Conservation (phyloP, 352 stramenopile species). For the Globisporangium apiculatum region DNA sequence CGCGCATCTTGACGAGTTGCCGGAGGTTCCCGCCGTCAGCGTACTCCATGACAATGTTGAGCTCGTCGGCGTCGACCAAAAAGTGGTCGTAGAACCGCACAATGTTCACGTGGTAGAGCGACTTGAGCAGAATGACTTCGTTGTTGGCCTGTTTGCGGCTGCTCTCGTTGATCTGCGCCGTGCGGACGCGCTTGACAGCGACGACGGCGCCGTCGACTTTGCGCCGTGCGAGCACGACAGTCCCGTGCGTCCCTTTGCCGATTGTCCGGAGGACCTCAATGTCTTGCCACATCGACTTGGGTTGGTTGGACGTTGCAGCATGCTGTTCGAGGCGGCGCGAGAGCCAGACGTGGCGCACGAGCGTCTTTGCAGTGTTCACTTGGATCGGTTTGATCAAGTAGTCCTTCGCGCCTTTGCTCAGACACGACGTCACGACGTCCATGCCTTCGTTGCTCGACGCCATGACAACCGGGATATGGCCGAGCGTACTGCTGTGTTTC, state of each 20-base stretch:
- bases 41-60: slow-evolving; percentile 90
- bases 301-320: slow-evolving; percentile 32
- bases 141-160: slow-evolving; percentile 84
- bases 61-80: slow-evolving; percentile 61
- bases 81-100: slow-evolving; percentile 89
- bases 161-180: slow-evolving; percentile 76
- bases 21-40: slow-evolving; percentile 77
- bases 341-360: slow-evolving; percentile 85
- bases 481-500: slow-evolving; percentile 50
- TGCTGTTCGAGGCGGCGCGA: slow-evolving; percentile 57
- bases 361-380: slow-evolving; percentile 86
- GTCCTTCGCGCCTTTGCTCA: slow-evolving; percentile 87
- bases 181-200: slow-evolving; percentile 77
- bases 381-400: slow-evolving; percentile 90
- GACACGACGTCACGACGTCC: slow-evolving; percentile 83
- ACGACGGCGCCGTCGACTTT: slow-evolving; percentile 77
- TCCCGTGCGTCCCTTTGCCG: slow-evolving; percentile 82
- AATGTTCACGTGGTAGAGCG: slow-evolving; percentile 87
- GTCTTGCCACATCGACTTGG: slow-evolving; percentile 78
- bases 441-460: slow-evolving; percentile 88
- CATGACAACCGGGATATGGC: slow-evolving; percentile 88
- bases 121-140: slow-evolving; percentile 86
- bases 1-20: slow-evolving; percentile 74
- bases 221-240: slow-evolving; percentile 69
- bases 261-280: slow-evolving; percentile 84